phyloP scores from a whole-genome alignment of 371 early-diverging fungal species.

The Dichotomocladium elegans region DNA sequence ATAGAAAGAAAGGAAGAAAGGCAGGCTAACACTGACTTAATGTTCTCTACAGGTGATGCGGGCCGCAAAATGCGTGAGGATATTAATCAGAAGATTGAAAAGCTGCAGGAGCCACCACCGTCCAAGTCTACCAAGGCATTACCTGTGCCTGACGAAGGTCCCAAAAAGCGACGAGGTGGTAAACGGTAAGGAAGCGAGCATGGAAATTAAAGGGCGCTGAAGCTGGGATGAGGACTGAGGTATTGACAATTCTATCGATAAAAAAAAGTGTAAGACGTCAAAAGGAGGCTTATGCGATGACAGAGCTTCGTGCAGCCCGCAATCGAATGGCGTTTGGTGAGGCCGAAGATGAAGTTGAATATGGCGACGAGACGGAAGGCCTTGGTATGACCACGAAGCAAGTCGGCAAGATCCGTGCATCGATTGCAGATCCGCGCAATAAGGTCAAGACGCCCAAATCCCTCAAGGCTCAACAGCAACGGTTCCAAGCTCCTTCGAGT shows the following conservation, averaged over 20 bases:
- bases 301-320: conserved; percentile 87
- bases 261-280: conserved; percentile 66
- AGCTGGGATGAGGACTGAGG: no score
- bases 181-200: conserved; percentile 42
- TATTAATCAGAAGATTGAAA: conserved; percentile 84
- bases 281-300: conserved; percentile 81
- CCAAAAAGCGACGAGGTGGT: conserved; percentile 89
- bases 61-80: conserved; percentile 76
- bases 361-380: conserved; percentile 80
- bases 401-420: conserved; percentile 69
- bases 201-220: background rate
- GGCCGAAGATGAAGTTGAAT: conserved; percentile 85
- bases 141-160: conserved; percentile 89
- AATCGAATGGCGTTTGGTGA: conserved; percentile 92
- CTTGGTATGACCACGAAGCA: conserved; percentile 83
- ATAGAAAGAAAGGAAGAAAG: no score
- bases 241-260: background rate
- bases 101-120: conserved; percentile 85
- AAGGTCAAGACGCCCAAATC: conserved; percentile 64
- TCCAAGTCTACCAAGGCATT: conserved; percentile 81
- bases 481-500: conserved; percentile 33
- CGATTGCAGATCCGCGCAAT: conserved; percentile 55
- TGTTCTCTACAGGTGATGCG: conserved; percentile 33
- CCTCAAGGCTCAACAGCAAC: conserved; percentile 42
- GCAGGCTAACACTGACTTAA: background rate